These are phyloP conservation scores for Scytalidium lignicola DNA, from an alignment of 2,329 filamentous ascomycete species.

Conservation along the genomic window DNA sequence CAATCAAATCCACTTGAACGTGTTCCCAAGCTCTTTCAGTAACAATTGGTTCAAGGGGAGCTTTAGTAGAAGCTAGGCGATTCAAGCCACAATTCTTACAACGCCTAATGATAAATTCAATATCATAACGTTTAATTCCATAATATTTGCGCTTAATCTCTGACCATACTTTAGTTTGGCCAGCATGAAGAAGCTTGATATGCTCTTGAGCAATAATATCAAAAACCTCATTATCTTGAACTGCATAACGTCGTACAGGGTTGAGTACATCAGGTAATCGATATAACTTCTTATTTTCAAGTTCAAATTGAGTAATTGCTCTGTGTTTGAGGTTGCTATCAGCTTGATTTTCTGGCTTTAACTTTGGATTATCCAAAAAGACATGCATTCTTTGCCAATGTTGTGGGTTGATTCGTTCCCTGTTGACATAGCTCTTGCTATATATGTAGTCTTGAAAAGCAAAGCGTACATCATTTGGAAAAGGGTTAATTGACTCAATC, in stretches of 20 bases:
- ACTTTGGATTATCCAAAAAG: neutral
- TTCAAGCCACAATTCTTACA: neutral
- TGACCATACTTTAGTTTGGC: too few species aligned
- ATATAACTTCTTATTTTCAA: neutral
- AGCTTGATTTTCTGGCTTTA: neutral
- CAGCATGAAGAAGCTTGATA: too few species aligned
- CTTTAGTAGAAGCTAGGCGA: neutral
- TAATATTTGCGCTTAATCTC: conserved; percentile 19
- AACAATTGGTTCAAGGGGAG: neutral
- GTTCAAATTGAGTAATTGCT: neutral
- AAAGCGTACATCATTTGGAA: neutral
- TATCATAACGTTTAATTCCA: neutral
- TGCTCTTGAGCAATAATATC: too few species aligned
- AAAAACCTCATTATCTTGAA: too few species aligned
- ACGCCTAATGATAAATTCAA: neutral
- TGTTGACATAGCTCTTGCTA: neutral
- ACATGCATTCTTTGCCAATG: conserved; percentile 1
- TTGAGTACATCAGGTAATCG: neutral
- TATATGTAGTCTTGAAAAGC: neutral
- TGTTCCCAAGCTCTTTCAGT: neutral
- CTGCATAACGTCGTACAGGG: too few species aligned
- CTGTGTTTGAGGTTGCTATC: neutral
- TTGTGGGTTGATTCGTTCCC: neutral
- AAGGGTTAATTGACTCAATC: neutral
- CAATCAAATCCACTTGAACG: conserved; percentile 14